These are phyloP conservation scores for Aspergillus indologenus DNA, from an alignment of 495 filamentous ascomycete genomes.

Conservation along the genomic window DNA sequence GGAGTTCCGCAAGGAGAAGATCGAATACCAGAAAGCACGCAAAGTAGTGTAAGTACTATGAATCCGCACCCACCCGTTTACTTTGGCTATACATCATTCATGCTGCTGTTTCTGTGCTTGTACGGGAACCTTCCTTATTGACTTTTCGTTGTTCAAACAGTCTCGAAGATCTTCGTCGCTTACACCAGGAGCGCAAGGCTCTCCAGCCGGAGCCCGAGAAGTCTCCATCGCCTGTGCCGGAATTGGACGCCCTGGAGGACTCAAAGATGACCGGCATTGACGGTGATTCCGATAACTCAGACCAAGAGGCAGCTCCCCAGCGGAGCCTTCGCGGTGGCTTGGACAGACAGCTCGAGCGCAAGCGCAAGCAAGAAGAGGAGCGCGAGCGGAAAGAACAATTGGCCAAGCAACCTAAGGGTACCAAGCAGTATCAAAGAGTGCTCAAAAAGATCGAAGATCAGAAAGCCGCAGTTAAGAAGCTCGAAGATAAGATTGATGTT, in stretches of 20 bases:
- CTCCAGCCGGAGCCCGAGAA: conserved; percentile 65
- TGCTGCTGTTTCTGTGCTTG: conserved; percentile 10
- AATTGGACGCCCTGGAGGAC: conserved; percentile 55
- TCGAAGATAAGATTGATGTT: conserved; percentile 77
- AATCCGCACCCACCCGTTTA: not conserved
- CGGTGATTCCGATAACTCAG: conserved; percentile 55
- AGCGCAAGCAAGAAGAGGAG: conserved; percentile 80
- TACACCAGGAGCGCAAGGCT: conserved; percentile 86
- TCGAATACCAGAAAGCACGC: conserved; percentile 79
- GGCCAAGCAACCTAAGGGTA: conserved; percentile 75
- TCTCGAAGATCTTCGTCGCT: conserved; percentile 73
- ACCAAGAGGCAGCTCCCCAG: conserved; percentile 60
- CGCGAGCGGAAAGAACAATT: conserved; percentile 74
- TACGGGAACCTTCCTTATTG: conserved; percentile 22
- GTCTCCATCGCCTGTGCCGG: conserved; percentile 62
- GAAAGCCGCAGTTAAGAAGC: conserved; percentile 70
- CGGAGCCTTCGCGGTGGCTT: conserved; percentile 75
- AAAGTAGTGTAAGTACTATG: conserved; percentile 70
- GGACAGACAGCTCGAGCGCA: conserved; percentile 72
- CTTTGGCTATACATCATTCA: not conserved
- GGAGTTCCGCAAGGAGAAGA: conserved; percentile 87
- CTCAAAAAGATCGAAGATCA: conserved; percentile 84
- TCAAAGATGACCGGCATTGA: conserved; percentile 67
- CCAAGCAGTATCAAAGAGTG: conserved; percentile 87
- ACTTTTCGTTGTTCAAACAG: conserved; percentile 42